Percentiles rank a stretch among this genome's conserved stretches.
phyloP scores from a whole-genome alignment of 495 filamentous ascomycete species.

The Pseudomonodictys pantanalensis region DNA sequence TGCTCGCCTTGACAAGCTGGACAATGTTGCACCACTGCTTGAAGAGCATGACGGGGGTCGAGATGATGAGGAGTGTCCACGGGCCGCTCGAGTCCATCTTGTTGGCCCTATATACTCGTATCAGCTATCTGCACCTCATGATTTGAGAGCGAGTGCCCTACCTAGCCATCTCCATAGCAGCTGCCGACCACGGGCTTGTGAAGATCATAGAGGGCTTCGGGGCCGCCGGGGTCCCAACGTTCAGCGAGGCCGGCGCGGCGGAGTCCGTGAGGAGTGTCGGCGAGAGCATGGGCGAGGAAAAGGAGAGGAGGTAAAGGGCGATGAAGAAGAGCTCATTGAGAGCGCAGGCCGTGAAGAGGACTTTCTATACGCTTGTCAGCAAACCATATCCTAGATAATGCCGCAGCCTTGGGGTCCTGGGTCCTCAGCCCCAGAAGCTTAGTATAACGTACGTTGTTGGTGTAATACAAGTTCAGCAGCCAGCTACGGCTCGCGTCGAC shows the following conservation, averaged over 20 bases:
- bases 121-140: slow-evolving; percentile 5
- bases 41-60: slow-evolving; percentile 77
- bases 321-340: slow-evolving; percentile 97
- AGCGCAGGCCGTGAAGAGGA: slow-evolving; percentile 86
- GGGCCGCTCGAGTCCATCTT: slow-evolving; percentile 84
- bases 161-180: slow-evolving; percentile 83
- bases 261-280: slow-evolving; percentile 66
- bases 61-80: slow-evolving; percentile 82
- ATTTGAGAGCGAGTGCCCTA: slow-evolving; percentile 8
- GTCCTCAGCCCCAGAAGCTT: too few relatives aligned
- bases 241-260: slow-evolving; percentile 50
- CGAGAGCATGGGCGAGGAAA: slow-evolving; percentile 81
- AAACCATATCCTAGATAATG: background rate
- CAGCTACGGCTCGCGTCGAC: slow-evolving; percentile 73
- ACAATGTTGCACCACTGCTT: slow-evolving; percentile 95
- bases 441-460: slow-evolving; percentile 71
- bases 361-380: slow-evolving; percentile 55
- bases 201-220: slow-evolving; percentile 66
- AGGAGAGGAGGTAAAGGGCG: slow-evolving; percentile 94
- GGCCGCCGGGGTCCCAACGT: slow-evolving; percentile 64
- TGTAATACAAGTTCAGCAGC: slow-evolving; percentile 92
- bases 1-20: slow-evolving; percentile 89
- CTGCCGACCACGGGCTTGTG: slow-evolving; percentile 81
- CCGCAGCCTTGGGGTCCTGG: too few relatives aligned
- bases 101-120: slow-evolving; percentile 56